Evolutionary conservation across 257 asterid genomes (phyloP).

Genomic region (Solanum commersonii): DNA sequence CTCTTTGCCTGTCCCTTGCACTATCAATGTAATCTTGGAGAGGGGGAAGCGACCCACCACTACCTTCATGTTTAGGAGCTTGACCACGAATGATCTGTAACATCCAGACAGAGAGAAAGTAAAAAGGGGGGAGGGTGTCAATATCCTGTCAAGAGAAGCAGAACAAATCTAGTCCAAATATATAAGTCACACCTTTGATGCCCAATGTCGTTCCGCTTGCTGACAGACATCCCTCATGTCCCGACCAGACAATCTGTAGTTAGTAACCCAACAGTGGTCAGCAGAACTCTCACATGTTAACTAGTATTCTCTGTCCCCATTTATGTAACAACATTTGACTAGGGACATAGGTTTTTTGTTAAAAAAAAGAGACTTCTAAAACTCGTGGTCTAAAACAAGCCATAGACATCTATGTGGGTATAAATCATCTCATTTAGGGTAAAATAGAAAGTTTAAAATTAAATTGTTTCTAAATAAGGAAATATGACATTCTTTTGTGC

Average conservation of each 20-base stretch:
- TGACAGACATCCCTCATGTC: conserved; percentile 93
- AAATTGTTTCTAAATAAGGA: background rate
- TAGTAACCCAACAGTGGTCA: background rate
- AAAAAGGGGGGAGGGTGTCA: background rate
- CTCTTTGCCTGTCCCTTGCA: conserved; percentile 36
- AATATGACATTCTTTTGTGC: background rate
- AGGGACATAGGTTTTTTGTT: background rate
- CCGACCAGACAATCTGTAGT: conserved; percentile 81
- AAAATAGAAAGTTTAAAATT: background rate
- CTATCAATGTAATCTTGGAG: conserved; percentile 51
- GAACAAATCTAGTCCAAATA: background rate
- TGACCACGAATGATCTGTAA: conserved; percentile 65
- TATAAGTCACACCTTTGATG: conserved; percentile 64
- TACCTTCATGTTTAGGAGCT: conserved; percentile 30
- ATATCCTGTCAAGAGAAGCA: background rate
- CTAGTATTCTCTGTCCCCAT: background rate
- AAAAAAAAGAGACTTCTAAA: background rate
- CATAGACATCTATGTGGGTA: background rate
- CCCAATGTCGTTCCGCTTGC: conserved; percentile 97
- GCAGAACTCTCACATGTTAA: background rate
- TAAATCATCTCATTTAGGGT: background rate
- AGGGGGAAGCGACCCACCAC: conserved; percentile 50
- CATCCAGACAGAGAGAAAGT: background rate
- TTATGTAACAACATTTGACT: background rate
- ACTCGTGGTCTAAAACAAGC: background rate